Percentiles rank a stretch among this genome's conserved stretches.
phyloP scores from a whole-genome alignment of 176 grass and related monocot genomes.

The Phoenix dactylifera region DNA sequence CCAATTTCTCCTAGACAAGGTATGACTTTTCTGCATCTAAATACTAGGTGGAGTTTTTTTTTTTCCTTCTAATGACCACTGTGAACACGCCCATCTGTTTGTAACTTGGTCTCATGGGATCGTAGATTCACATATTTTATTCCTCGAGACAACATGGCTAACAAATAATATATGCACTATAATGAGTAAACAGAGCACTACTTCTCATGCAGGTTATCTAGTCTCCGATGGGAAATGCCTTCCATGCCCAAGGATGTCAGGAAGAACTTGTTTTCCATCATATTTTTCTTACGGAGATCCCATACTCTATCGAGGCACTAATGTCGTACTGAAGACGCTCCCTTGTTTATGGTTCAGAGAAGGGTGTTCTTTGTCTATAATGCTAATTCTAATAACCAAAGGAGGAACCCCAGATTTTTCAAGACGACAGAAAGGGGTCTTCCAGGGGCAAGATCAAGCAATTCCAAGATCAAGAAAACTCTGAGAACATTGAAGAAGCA shows the following conservation, averaged over 20 bases:
- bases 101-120: no score
- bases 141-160: no score
- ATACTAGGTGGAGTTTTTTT: no score
- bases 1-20: no score
- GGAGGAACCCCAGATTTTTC: constrained; percentile 19
- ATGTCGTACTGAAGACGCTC: constrained; percentile 25
- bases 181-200: no score
- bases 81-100: no score
- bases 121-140: no score
- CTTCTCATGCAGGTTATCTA: background rate
- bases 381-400: constrained; percentile 19
- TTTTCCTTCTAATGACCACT: no score
- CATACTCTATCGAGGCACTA: constrained; percentile 23
- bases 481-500: constrained; percentile 45
- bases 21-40: no score
- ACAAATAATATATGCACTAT: no score
- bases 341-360: constrained; percentile 22
- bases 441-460: constrained; percentile 34
- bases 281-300: constrained; percentile 19
- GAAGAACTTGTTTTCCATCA: constrained; percentile 21
- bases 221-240: constrained; percentile 28
- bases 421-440: constrained; percentile 17
- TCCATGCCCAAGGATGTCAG: constrained; percentile 27
- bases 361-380: constrained; percentile 18
- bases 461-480: constrained; percentile 45